These are phyloP conservation scores for Xylariaceae sp. DNA, from an alignment of 2,329 filamentous ascomycete genomes.

Conservation along the genomic window DNA sequence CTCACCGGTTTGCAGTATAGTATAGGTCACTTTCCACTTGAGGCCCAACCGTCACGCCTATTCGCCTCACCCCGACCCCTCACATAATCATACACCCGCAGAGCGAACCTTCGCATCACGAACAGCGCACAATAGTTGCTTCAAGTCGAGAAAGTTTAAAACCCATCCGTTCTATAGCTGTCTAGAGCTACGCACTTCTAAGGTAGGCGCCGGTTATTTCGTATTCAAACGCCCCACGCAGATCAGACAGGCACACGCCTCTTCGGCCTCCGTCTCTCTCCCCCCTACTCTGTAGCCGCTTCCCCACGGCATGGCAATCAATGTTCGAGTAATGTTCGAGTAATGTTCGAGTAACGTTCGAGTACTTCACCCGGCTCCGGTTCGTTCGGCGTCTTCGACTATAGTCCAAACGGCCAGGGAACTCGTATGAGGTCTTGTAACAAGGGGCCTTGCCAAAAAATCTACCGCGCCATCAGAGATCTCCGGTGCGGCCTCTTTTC, in stretches of 20 bases:
- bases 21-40: slow-evolving; percentile 3
- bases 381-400: slow-evolving; percentile 19
- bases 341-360: slow-evolving; percentile 3
- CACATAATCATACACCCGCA: slow-evolving; percentile 9
- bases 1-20: no score
- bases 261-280: slow-evolving; percentile 13
- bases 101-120: slow-evolving; percentile 10
- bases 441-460: slow-evolving; percentile 31
- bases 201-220: slow-evolving; percentile 29
- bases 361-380: slow-evolving; percentile 8
- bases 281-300: slow-evolving; percentile 8
- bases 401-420: slow-evolving; percentile 21
- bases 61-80: slow-evolving; percentile 19
- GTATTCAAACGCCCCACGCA: slow-evolving; percentile 27
- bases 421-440: slow-evolving; percentile 32
- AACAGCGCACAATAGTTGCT: not conserved
- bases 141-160: not conserved
- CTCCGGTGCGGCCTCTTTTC: not conserved
- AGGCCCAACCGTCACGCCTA: slow-evolving; percentile 14
- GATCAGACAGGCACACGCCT: slow-evolving; percentile 35
- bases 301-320: not conserved
- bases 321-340: slow-evolving; percentile 1
- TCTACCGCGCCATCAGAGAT: slow-evolving; percentile 20
- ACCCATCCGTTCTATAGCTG: no score
- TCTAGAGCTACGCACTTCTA: not conserved